Base-by-base conservation (phyloP, 257 asterid species). In the Solanum chaucha region DNA sequence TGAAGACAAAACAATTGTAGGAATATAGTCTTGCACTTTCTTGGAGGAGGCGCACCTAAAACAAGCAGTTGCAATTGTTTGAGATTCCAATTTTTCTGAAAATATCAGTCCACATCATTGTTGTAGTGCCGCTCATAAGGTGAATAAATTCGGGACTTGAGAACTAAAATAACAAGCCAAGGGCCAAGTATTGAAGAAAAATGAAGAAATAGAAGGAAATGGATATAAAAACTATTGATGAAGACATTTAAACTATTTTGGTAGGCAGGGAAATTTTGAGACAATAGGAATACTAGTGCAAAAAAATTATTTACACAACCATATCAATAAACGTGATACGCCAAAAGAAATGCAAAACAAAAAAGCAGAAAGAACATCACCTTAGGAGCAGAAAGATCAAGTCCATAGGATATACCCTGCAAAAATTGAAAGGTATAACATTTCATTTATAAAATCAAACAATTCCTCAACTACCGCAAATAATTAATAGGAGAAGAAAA, bases 331-430 rank as follows among this genome's bases (percentile, higher is more conserved):
- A 20, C 24, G 61, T 44, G 24, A 65, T 24, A 64, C 64, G 13
- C 86, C 83, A 34, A 41, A 28, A 28, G 35, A 59, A 77, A 30
- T 72, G 71, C 38, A 61, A 64, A 64, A 36, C 36, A 64, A 40
- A 17, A 55, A 55, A 35, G 10, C 28, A 80, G 14, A 75, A 85
- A 36, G 71, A 24, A 19, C 35, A 90, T 90, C 87, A 94, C 99
- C 98, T 94, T 92, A 38, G 88, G 75, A 87, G 91, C 92, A 83
- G 96, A 91, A 93, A 95, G 92, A 72, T 89, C 91, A 20, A 14
- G 90, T 83, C 88, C 93, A 82, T 93, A 91, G 83, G 93, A 93
- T 87, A 96, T 90, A 28, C 91, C 98, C 99, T 95, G 94, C 93
- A 91, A 87, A 48, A 86, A 84, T 48, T 90, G 86, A 72, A 34